Base-by-base conservation (phyloP, 2,329 filamentous ascomycete species). In the Aspergillus ruber region DNA sequence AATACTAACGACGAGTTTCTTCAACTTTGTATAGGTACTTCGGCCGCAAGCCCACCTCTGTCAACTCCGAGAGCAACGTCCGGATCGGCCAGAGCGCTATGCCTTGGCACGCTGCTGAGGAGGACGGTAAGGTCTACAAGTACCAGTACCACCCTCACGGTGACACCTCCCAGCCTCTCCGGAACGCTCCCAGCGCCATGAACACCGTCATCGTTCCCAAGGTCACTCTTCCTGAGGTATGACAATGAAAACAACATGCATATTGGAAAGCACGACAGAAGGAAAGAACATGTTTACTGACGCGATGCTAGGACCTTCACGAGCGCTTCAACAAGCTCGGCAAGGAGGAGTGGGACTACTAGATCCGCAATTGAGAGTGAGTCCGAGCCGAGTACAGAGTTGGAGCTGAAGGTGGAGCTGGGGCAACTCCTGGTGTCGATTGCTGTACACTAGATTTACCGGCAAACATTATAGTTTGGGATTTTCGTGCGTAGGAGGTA, bases 281-380 rank as follows among this genome's bases (percentile, higher is more conserved):
- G 10, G 25, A 29, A 12, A 12, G 10, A 10, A 29, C 10, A 29
- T 29, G n/a, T n/a, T n/a, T n/a, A 29, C 20, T 35, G 33, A 41
- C 23, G 23, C 8, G 8, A 29, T 12, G 25, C 9, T 62, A 94
- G 88, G 80, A 85, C 64, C 82, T 96, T 56, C 93, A 98, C 76
- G 93, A 98, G 62, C 86, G 86, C 77, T 97, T 86, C 83, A 98
- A 98, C 87, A 98, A 98, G 81, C 97, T 88, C 83, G 93, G 93
- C 73, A 97, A 97, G 83, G 93, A 97, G 60, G 90, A 89, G 60
- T 97, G 63, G 56, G 66, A 69, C 56, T 69, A 67, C 57, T 69
- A 63, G 51, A 58, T 50, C 25, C 25, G 25, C 25, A 29, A 46
- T 48, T 47, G 27, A 12, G 17, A 6, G 36, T 13, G 13, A n/a